Evolutionary conservation across 2,329 filamentous ascomycete genomes (phyloP).

Genomic region (Xylariaceae sp.): DNA sequence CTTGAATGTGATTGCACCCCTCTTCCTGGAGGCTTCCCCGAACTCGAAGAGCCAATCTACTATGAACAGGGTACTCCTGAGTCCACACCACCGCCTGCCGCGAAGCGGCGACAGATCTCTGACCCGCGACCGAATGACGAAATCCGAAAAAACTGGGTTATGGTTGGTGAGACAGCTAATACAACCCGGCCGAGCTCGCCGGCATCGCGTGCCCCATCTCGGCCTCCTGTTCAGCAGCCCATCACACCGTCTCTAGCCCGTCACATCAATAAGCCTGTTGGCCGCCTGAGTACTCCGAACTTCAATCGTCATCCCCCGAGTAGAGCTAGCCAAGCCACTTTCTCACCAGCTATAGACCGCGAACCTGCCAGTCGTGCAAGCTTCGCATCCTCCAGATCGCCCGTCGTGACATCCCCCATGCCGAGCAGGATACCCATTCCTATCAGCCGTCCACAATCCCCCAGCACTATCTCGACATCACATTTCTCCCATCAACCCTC

Average conservation of each 20-base stretch:
- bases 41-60: conserved; percentile 31
- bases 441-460: conserved; percentile 24
- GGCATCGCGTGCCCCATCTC: conserved; percentile 24
- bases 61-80: conserved; percentile 33
- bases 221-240: conserved; percentile 29
- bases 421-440: conserved; percentile 44
- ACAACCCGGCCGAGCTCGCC: conserved; percentile 17
- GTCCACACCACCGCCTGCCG: conserved; percentile 43
- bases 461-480: conserved; percentile 16
- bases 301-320: conserved; percentile 35
- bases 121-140: conserved; percentile 46
- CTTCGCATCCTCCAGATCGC: conserved; percentile 38
- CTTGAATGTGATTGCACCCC: conserved; percentile 16
- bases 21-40: conserved; percentile 30
- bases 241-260: conserved; percentile 31
- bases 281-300: conserved; percentile 30
- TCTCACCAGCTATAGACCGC: conserved; percentile 36
- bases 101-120: conserved; percentile 53
- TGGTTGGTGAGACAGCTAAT: conserved; percentile 48
- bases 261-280: conserved; percentile 43
- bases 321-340: conserved; percentile 45
- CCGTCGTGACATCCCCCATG: conserved; percentile 24
- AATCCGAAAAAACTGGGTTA: conserved; percentile 66
- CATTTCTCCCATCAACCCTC: conserved; percentile 21
- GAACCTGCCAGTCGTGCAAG: conserved; percentile 37